Base-by-base conservation (phyloP, 2,329 filamentous ascomycete genomes). In the Ceratocystis papillata region DNA sequence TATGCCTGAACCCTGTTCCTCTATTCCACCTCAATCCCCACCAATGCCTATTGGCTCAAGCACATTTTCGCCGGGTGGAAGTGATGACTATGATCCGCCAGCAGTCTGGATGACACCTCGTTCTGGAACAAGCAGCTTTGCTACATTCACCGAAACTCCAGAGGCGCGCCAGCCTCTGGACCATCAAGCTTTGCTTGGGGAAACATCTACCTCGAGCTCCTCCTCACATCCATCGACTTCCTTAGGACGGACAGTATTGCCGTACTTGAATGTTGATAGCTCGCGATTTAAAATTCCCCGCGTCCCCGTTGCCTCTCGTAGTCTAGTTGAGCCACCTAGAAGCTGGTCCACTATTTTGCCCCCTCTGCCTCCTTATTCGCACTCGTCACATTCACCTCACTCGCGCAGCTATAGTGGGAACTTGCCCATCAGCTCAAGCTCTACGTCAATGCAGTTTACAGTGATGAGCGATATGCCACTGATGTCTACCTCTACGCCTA, bases 61-160 rank as follows among this genome's bases (percentile, higher is more conserved):
- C 63, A 67, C 66, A 17, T 67, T 67, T 44, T 67, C 66, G 6
- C 66, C 66, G 8, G 66, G 66, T 45, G 44, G 46, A 15, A 30
- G 41, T 20, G 66, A 67, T 41, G 65, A 67, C 25, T 67, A 67
- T 62, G 66, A 67, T 25, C 66, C 66, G 5, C 66, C 66, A 22
- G 65, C 65, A 30, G 53, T 63, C 28, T 67, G 65, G 65, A 64
- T 67, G 50, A 33, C 65, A 6, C 62, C 62, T 33, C 61, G 61
- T 17, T 30, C 63, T 59, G 60, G 28, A 15, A 41, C 53, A 12
- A 65, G 25, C 41, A 48, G 62, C 28, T 37, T 63, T 33, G 30
- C 25, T 17, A 28, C 45, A 20, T 63, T 30, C 30, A 22, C 15
- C 1, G 28, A 63, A 46, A 37, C 62, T 6, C 17, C 6, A 2